Evolutionary conservation across 352 stramenopile species (phyloP), one percentile per base, ranked within the genome.

Genomic region (Globisporangium viniferum): DNA sequence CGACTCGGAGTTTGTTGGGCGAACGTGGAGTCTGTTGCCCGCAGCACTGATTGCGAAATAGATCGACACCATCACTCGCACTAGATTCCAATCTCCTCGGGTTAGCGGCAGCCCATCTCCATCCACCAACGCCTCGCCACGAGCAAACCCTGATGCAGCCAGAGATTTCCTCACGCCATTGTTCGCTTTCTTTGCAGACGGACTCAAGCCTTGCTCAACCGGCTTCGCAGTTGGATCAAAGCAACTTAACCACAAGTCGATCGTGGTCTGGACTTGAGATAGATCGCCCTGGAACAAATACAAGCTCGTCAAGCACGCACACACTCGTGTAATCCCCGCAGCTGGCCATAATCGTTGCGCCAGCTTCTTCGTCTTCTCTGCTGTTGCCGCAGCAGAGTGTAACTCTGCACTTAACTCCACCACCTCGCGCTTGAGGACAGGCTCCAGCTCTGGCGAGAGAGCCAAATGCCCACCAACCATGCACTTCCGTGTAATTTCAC

Each of bases 51-150:
- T 80, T 0, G 85, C 76, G 53, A 95, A 95, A 65, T 92, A 95
- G 15, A 88, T 83, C 5, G 87, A 90, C 27, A 96, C 81, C 44
- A 96, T 76, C 15, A 85, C 78, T 0, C 89, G 85, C 35, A 96
- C 89, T 18, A 96, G 64, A 20, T 88, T 90, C 89, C 89, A 96
- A 49, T 96, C 89, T 49, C 78, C 84, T 54, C 89, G 76, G 3
- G 87, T 95, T 29, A 96, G 75, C 2, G 89, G 89, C 48, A 96
- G 69, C 0, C 84, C 81, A 65, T 95, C 89, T 5, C 86, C 88
- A 64, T 93, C 88, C 5, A 93, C 70, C 44, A 94, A 72, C 44
- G 83, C 87, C 56, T 94, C 84, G 7, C 85, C 87, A 44, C 82
- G 72, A 6, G 81, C 80, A 72, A 91, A 92, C 18, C 83, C 83